Evolutionary conservation across 371 early-diverging fungal species (phyloP), one percentile per base, ranked within the genome.

Genomic region (Umbelopsis sp.): DNA sequence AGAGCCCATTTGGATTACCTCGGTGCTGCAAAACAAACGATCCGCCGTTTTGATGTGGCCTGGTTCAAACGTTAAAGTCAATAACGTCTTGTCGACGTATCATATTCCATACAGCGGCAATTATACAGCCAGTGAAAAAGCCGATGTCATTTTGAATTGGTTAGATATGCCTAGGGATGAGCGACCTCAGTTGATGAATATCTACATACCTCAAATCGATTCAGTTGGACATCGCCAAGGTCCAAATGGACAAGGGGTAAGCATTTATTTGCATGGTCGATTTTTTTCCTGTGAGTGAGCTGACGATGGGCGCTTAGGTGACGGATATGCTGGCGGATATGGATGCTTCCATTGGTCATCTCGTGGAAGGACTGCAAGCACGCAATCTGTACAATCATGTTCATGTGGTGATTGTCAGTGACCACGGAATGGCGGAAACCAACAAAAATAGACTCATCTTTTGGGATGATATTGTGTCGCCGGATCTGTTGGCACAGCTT

Each of bases 1-100:
- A 6, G 95, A 97, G 71, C 96, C 97, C n/a, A 87, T 91, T 84
- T 98, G 98, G 98, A 84, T 88, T 32, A 95, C 96, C 0, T 89
- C 92, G 10, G 90, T 84, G 25, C 85, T 77, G 48, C 88, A 94
- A 67, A 86, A 89, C 16, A 76, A 87, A 52, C 70, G 74, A 24
- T 82, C 94, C 1, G 96, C 84, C 25, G 86, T 94, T 38, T 83
- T 91, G 72, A 93, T 95, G 93, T 95, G 94, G 96, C 96, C 96
- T 0, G 98, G 98, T 16, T 89, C 89, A 20, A 86, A 88, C 32
- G 85, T 93, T 0, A 74, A 77, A 6, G 80, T 88, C 16, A 71
- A 80, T 37, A 77, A 79, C 9, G 72, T 74, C 10, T 68, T 76
- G 20, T 94, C 97, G 3, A 92, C 90, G 35, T 90, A 92, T 67